Evolutionary conservation across 192 early-diverging fungal species (phyloP).

Genomic region (Backusella sp.): DNA sequence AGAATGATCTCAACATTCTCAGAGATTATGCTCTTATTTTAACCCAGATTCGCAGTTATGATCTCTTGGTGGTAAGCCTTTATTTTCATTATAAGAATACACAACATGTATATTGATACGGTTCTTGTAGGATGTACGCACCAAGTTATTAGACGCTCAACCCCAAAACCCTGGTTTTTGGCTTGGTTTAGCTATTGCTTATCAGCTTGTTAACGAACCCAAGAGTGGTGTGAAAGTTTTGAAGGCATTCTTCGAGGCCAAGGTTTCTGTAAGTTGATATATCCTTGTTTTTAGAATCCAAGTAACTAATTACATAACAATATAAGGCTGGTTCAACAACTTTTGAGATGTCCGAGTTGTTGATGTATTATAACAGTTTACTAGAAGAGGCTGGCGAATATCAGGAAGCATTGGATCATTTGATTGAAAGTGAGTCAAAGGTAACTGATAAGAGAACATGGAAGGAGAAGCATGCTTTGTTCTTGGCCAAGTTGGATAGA

Average conservation of each 20-base stretch:
- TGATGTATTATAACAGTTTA: constrained; percentile 84
- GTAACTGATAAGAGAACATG: constrained; percentile 73
- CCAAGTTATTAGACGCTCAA: constrained; percentile 65
- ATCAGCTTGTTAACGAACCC: constrained; percentile 76
- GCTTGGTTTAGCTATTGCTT: constrained; percentile 83
- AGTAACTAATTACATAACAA: neutral
- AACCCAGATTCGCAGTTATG: constrained; percentile 85
- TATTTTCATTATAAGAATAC: neutral
- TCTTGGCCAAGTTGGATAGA: constrained; percentile 64
- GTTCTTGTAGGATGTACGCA: constrained; percentile 59
- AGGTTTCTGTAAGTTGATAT: neutral
- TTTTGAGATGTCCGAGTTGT: constrained; percentile 79
- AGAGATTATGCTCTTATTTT: constrained; percentile 87
- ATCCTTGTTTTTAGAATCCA: neutral
- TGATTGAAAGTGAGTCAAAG: constrained; percentile 70
- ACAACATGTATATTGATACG: neutral
- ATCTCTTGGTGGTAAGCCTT: constrained; percentile 63
- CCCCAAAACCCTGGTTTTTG: constrained; percentile 74
- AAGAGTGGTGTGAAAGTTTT: constrained; percentile 77
- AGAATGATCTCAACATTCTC: constrained; percentile 91
- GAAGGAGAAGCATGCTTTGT: constrained; percentile 75
- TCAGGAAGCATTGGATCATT: constrained; percentile 71
- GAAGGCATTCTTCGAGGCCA: constrained; percentile 45
- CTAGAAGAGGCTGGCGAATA: constrained; percentile 82
- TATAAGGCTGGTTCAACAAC: constrained; percentile 29